Percentiles rank a stretch among this genome's conserved stretches.
These are phyloP conservation scores for Fagopyrum homotropicum DNA, from an alignment of 148 eudicot genomes.

Conservation along the genomic window DNA sequence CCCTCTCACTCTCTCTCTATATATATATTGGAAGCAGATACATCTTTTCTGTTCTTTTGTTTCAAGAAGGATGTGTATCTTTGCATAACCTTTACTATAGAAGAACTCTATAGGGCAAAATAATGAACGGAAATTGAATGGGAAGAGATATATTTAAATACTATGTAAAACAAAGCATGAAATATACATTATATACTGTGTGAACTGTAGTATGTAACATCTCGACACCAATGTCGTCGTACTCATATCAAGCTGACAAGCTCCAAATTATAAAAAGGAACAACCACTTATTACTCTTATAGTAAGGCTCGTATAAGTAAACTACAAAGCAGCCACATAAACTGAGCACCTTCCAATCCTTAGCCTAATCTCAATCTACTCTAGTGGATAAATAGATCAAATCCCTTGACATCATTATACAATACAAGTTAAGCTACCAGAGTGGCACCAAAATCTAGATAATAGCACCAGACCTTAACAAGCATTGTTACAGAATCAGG, in stretches of 20 bases:
- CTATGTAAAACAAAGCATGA: neutral
- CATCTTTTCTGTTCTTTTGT: neutral
- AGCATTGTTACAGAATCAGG: neutral
- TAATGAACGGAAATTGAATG: neutral
- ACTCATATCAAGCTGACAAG: neutral
- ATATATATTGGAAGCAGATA: neutral
- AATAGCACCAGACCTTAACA: neutral
- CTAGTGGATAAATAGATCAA: conserved; percentile 2
- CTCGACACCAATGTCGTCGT: neutral
- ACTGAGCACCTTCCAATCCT: neutral
- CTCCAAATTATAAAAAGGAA: neutral
- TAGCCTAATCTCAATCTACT: neutral
- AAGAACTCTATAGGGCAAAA: neutral
- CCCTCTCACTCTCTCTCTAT: too few species aligned
- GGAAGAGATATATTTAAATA: neutral
- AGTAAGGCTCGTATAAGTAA: neutral
- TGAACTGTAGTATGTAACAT: neutral
- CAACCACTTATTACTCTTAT: neutral
- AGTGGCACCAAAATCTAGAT: neutral
- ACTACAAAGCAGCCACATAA: neutral
- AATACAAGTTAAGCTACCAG: neutral
- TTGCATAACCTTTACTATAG: neutral
- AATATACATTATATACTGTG: neutral
- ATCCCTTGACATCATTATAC: neutral
- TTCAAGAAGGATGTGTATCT: neutral